Evolutionary conservation across 2,329 filamentous ascomycete species (phyloP), one percentile per base, ranked within the genome.

Genomic region (Curvularia spicifera): DNA sequence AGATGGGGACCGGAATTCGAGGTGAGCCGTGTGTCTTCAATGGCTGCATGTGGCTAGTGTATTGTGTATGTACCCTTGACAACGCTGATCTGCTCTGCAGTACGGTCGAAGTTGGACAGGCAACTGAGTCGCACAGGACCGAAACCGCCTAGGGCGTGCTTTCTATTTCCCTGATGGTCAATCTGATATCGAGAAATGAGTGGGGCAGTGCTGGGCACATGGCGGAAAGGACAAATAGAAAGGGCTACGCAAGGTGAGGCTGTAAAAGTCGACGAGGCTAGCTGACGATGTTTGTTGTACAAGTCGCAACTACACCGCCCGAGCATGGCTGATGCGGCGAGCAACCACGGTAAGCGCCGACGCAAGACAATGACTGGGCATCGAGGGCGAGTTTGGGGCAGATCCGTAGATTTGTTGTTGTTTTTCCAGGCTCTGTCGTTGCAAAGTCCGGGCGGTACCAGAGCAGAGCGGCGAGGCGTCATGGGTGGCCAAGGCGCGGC

Each of bases 261-360:
- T 44, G 42, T 26, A 44, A 33, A 46, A 20, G n/a, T 20, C 26
- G 28, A 33, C 6, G 28, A 33, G 29, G 44, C 44, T 46, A 46
- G 33, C 26, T 46, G 18, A 20, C n/a, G n/a, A 20, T 46, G 44
- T 46, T 46, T 46, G 44, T 46, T 46, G 44, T 31, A 31, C 18
- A 33, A 28, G 40, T 24, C 10, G 28, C 44, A 18, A 46, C 43
- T 20, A 46, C 44, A 46, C 44, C 44, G 44, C 44, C 44, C 44
- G 28, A 13, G 28, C 2, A 13, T 22, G 44, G 31, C 2, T 7
- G 12, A 12, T 2, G n/a, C 10, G 44, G 18, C 44, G 28, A 46
- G 28, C 9, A 31, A 46, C 44, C 44, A 46, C 29, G 44, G 44
- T 33, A 33, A 6, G 18, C 6, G 20, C 5, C 22, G 40, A 22